Base-by-base conservation (phyloP, 768 basidiomycete genomes). In the Trametes meyenii region DNA sequence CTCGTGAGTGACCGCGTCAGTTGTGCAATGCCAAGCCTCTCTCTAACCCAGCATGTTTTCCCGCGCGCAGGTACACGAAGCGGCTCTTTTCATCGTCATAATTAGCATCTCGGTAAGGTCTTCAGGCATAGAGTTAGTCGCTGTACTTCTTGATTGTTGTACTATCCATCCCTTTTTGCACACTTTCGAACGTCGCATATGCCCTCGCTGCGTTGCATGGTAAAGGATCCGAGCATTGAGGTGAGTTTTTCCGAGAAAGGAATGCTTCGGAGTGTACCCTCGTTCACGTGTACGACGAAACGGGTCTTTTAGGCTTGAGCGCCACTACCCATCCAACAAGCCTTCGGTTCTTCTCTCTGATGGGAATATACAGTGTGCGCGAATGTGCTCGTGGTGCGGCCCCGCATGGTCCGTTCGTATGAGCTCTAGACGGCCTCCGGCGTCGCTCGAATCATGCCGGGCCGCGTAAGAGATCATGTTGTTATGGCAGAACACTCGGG, bases 1-100 rank as follows among this genome's bases (percentile, higher is more conserved):
- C 78, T 96, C 93, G 85, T 96, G 77, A 82, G 89, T 86, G 63
- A 52, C 62, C 19, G 1, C 50, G 63, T 71, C 35, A 71, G 13
- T 50, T 48, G 17, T 46, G 29, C 6, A 48, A 33, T 50, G 23
- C 29, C 56, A 54, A 58, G 57, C 24, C 24, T 56, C n/a, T 50
- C n/a, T 46, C 10, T 21, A n/a, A 66, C 49, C 24, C 53, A 10
- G 6, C 52, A 16, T 54, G 35, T 49, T 42, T 53, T 5, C 64
- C 52, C 52, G 7, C 21, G 7, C 21, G 11, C 67, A 85, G 84
- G 60, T 85, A 85, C 65, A 85, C 83, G 17, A 85, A 85, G 75
- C 73, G 85, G 55, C 72, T 85, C 54, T 85, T 79, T 68, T 77
- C 82, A 42, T 80, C 44, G n/a, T 53, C 29, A 56, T 51, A 66